Evolutionary conservation across 352 stramenopile genomes (phyloP).

Genomic region (Albugo candida): DNA sequence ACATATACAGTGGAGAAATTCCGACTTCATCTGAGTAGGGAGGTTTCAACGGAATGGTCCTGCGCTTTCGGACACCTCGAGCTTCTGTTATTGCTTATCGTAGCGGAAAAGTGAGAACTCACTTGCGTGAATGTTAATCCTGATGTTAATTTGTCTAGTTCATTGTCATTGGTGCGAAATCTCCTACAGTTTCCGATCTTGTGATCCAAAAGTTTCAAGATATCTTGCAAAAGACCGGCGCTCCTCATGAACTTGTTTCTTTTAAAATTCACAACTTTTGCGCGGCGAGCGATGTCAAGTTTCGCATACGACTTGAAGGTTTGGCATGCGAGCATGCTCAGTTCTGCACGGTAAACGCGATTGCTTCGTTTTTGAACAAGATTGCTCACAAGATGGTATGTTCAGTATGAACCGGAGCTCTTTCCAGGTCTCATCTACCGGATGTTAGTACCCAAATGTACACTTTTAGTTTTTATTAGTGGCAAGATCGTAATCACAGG

Average conservation of each 20-base stretch:
- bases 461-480: slow-evolving; percentile 98
- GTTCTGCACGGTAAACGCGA: slow-evolving; percentile 37
- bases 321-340: slow-evolving; percentile 30
- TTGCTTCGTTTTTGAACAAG: not conserved
- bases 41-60: slow-evolving; percentile 41
- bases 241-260: slow-evolving; percentile 17
- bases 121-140: not conserved
- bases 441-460: slow-evolving; percentile 92
- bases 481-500: slow-evolving; percentile 96
- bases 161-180: slow-evolving; percentile 31
- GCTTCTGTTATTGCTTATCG: slow-evolving; percentile 40
- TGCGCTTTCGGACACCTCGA: slow-evolving; percentile 34
- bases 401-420: slow-evolving; percentile 97
- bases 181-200: slow-evolving; percentile 15
- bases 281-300: slow-evolving; percentile 81
- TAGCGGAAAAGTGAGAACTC: slow-evolving; percentile 31
- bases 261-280: slow-evolving; percentile 76
- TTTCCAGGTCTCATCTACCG: slow-evolving; percentile 99
- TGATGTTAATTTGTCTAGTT: slow-evolving; percentile 16
- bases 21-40: slow-evolving; percentile 3
- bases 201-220: slow-evolving; percentile 32
- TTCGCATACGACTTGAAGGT: slow-evolving; percentile 59
- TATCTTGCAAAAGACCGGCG: slow-evolving; percentile 51
- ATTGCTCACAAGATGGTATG: slow-evolving; percentile 1
- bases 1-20: not conserved